Evolutionary conservation across 2,329 filamentous ascomycete species (phyloP), one percentile per base, ranked within the genome.

Genomic region (Botryotinia calthae): DNA sequence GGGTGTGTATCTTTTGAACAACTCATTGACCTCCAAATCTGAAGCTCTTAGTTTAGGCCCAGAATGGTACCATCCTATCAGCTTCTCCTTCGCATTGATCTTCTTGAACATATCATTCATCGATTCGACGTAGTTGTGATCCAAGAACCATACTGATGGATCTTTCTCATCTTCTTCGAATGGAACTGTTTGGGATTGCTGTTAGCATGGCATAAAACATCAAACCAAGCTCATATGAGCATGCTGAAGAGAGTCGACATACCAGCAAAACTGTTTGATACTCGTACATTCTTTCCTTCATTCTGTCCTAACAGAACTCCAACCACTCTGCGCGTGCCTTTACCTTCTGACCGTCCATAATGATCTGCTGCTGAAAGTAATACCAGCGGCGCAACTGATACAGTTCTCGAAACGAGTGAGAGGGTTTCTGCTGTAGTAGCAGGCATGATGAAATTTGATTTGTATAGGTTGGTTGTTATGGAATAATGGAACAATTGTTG

Each of bases 31-130:
- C 85, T 98, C 93, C 78, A 99, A 86, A 86, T 99, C 96, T 63
- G 96, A 98, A 72, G 95, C 95, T 81, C 96, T 91, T 80, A 99
- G 87, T 87, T 98, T 99, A 56, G 96, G 96, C 59, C 96, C 96
- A 31, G 96, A 97, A 85, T 99, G 96, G 84, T 99, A 99, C 96
- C 96, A 99, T 81, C 96, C 96, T 87, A 99, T 97, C 82, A 99
- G 88, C 90, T 98, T 98, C 86, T 99, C 96, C 76, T 93, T 88
- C 75, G 96, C 96, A 86, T 99, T 99, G 87, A 99, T 95, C 86
- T 98, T 98, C 87, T 99, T 99, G 89, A 99, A 99, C 96, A 99
- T 99, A 84, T 98, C 96, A 85, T 96, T 97, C 96, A 99, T 99
- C 79, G 92, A 93, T 84, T 99, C 96, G 83, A 99, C 93, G 81